These are phyloP conservation scores for Aquilaria malaccensis DNA, from an alignment of 345 rosid genomes.

Conservation along the genomic window DNA sequence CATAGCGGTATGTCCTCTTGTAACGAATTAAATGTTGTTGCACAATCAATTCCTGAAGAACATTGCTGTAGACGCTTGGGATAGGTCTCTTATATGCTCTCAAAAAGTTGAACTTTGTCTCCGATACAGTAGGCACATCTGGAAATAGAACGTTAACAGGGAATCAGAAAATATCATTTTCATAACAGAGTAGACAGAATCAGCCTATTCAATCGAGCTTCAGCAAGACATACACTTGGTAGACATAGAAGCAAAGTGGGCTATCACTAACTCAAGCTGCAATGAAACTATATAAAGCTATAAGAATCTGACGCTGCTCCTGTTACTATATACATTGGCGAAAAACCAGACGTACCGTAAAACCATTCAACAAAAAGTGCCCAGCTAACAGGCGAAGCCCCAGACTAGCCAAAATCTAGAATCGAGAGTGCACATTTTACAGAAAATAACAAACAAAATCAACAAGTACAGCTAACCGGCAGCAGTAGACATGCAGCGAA, in stretches of 20 bases:
- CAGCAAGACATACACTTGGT: too few species aligned
- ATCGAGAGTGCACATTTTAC: not conserved
- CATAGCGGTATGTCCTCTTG: slow-evolving; percentile 75
- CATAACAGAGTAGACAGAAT: not conserved
- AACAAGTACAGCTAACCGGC: slow-evolving; percentile 31
- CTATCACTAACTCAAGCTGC: not conserved
- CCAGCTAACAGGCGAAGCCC: not conserved
- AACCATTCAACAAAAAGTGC: not conserved
- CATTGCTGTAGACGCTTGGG: slow-evolving; percentile 85
- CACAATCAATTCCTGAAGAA: slow-evolving; percentile 84
- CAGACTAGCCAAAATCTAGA: not conserved
- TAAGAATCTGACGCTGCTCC: not conserved
- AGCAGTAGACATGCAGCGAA: slow-evolving; percentile 60
- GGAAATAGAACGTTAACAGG: slow-evolving; percentile 13
- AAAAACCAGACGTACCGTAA: not conserved
- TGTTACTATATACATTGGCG: not conserved
- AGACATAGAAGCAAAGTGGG: not conserved
- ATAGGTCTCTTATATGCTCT: slow-evolving; percentile 82
- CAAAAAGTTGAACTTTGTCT: slow-evolving; percentile 76
- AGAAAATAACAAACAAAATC: not conserved
- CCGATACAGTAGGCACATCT: slow-evolving; percentile 85
- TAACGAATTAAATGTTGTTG: slow-evolving; percentile 95
- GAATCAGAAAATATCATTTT: not conserved
- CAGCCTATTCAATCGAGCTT: too few species aligned
- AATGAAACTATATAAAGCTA: not conserved